Evolutionary conservation across 352 stramenopile genomes (phyloP).

Genomic region (Phytophthora uliginosa): DNA sequence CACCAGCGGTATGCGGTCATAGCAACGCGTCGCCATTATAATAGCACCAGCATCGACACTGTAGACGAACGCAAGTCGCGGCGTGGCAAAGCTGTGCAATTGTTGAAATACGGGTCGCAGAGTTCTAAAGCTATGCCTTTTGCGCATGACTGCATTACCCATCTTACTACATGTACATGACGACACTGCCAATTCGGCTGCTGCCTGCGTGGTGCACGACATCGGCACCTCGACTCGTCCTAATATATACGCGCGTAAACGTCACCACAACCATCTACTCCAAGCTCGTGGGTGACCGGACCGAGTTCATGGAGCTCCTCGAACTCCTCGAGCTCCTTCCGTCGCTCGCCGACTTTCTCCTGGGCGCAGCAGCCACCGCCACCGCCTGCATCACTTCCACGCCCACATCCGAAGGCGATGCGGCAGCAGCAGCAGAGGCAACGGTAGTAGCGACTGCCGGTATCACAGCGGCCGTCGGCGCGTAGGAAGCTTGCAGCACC

Average conservation of each 20-base stretch:
- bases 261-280: constrained; percentile 13
- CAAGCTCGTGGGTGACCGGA: constrained; percentile 21
- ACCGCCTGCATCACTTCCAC: constrained; percentile 26
- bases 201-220: constrained; percentile 9
- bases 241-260: constrained; percentile 35
- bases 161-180: constrained; percentile 18
- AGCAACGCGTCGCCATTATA: neutral
- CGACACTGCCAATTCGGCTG: constrained; percentile 7
- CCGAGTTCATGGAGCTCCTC: constrained; percentile 31
- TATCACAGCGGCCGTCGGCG: constrained; percentile 18
- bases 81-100: constrained; percentile 1
- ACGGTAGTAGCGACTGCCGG: constrained; percentile 25
- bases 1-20: too few relatives aligned
- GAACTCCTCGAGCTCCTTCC: constrained; percentile 28
- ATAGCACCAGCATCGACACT: neutral
- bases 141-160: constrained; percentile 14
- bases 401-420: constrained; percentile 11
- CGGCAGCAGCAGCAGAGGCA: constrained; percentile 3
- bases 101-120: neutral
- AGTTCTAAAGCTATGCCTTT: constrained; percentile 9
- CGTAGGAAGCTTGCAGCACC: constrained; percentile 13
- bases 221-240: constrained; percentile 8
- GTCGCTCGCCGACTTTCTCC: constrained; percentile 34
- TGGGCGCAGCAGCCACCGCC: constrained; percentile 17
- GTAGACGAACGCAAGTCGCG: neutral